These are phyloP conservation scores for Candida glucosophila DNA, from an alignment of 1,139 yeast species.

Conservation along the genomic window DNA sequence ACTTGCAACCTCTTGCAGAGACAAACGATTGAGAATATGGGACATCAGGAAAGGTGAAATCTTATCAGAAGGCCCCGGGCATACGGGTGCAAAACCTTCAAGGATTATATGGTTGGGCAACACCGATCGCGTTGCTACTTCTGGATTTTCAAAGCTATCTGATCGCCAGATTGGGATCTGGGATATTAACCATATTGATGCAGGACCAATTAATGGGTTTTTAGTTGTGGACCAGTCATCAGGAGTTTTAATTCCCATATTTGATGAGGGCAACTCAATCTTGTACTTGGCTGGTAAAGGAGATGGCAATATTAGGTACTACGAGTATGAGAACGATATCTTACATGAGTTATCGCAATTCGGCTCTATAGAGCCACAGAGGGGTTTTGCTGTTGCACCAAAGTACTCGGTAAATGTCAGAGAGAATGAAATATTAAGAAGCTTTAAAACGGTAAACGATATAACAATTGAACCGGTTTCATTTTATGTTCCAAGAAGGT, in stretches of 20 bases:
- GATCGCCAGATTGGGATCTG: slow-evolving; percentile 95
- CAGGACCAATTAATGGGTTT: slow-evolving; percentile 87
- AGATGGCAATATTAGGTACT: slow-evolving; percentile 94
- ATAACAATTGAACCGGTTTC: slow-evolving; percentile 79
- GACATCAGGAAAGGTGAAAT: slow-evolving; percentile 70
- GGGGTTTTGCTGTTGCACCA: slow-evolving; percentile 90
- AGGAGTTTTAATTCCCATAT: slow-evolving; percentile 88
- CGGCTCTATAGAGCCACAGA: slow-evolving; percentile 84
- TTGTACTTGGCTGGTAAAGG: slow-evolving; percentile 94
- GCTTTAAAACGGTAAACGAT: slow-evolving; percentile 82
- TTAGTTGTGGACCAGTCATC: slow-evolving; percentile 81
- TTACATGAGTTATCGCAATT: slow-evolving; percentile 77
- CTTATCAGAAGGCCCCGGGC: slow-evolving; percentile 81
- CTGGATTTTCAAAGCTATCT: slow-evolving; percentile 90
- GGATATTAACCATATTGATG: slow-evolving; percentile 66
- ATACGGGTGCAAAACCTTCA: slow-evolving; percentile 84
- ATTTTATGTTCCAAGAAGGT: slow-evolving; percentile 85
- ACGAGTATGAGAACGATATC: slow-evolving; percentile 76
- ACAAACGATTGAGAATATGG: slow-evolving; percentile 86
- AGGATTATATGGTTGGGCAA: slow-evolving; percentile 88
- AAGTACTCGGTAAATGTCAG: slow-evolving; percentile 68
- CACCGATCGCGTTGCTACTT: slow-evolving; percentile 75
- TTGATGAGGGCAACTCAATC: slow-evolving; percentile 71
- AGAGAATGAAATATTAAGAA: slow-evolving; percentile 75
- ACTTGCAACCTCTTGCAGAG: slow-evolving; percentile 88